Conservation (phyloP, 306 rosid genomes). For the Crataegus laevigata region DNA sequence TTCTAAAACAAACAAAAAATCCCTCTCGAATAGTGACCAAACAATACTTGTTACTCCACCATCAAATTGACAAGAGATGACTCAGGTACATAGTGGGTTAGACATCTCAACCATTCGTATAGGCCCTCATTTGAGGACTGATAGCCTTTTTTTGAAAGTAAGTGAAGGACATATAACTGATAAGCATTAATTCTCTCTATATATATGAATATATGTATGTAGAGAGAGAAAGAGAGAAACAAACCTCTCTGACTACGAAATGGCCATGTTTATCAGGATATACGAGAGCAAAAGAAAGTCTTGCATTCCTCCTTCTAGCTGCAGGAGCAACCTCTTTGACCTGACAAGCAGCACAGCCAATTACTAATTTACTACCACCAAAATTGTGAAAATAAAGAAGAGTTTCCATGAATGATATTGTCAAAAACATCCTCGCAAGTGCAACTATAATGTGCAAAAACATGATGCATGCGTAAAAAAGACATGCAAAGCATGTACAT, state of each 20-base stretch:
- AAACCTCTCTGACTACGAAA: slow-evolving; percentile 67
- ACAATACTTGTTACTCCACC: not conserved
- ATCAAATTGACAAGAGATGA: not conserved
- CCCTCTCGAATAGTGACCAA: not conserved
- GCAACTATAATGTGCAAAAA: not conserved
- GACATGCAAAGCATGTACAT: not conserved
- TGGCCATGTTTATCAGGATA: slow-evolving; percentile 92
- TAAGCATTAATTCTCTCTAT: not conserved
- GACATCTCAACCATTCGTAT: no score
- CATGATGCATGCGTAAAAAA: not conserved
- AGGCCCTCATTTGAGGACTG: not conserved
- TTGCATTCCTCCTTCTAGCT: slow-evolving; percentile 85
- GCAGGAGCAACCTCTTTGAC: slow-evolving; percentile 93
- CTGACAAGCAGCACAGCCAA: slow-evolving; percentile 28
- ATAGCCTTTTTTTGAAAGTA: no score
- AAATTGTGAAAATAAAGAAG: not conserved
- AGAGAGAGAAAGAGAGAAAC: not conserved
- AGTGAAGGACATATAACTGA: not conserved
- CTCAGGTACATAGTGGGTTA: no score
- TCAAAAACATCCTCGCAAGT: not conserved
- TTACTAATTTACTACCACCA: slow-evolving; percentile 6
- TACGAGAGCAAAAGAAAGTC: slow-evolving; percentile 81
- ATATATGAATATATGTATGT: not conserved
- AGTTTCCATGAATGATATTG: not conserved
- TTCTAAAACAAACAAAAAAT: not conserved